Evolutionary conservation across 495 filamentous ascomycete species (phyloP).

Genomic region (Penicillium lividum): DNA sequence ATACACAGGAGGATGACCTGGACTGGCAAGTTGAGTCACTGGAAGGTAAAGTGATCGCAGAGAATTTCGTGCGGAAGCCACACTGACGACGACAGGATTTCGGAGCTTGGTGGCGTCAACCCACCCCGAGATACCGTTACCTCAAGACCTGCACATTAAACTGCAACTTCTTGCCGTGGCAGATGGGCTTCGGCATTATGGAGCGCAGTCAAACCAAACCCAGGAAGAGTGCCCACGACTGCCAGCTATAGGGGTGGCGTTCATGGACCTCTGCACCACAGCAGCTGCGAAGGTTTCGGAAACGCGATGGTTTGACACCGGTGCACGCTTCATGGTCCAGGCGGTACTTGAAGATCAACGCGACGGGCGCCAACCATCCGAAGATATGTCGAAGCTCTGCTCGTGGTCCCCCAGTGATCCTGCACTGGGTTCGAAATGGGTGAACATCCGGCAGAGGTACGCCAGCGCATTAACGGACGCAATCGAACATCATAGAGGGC

Average conservation of each 20-base stretch:
- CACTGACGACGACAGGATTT: not conserved
- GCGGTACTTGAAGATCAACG: slow-evolving; percentile 50
- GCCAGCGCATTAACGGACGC: slow-evolving; percentile 17
- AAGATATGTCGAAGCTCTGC: slow-evolving; percentile 28
- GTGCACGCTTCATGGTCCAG: slow-evolving; percentile 51
- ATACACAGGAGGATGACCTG: slow-evolving; percentile 8
- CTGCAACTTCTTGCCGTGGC: slow-evolving; percentile 26
- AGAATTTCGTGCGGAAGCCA: not conserved
- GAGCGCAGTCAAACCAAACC: not conserved
- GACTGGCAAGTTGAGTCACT: slow-evolving; percentile 27
- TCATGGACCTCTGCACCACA: slow-evolving; percentile 49
- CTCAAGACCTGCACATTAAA: slow-evolving; percentile 34
- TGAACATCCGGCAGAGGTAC: slow-evolving; percentile 13
- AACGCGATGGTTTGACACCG: slow-evolving; percentile 44
- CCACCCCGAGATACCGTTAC: slow-evolving; percentile 6
- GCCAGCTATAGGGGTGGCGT: slow-evolving; percentile 42
- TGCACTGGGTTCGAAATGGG: slow-evolving; percentile 14
- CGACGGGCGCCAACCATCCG: slow-evolving; percentile 23
- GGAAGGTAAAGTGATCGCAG: slow-evolving; percentile 21
- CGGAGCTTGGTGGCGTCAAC: not conserved
- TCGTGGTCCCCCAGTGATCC: slow-evolving; percentile 26
- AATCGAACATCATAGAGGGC: not conserved
- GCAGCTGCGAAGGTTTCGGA: slow-evolving; percentile 26
- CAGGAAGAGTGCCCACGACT: slow-evolving; percentile 24
- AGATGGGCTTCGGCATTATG: slow-evolving; percentile 14